Evolutionary conservation across 768 basidiomycete genomes (phyloP), one percentile per base, ranked within the genome.

Genomic region (Auricularia auricula-judae): DNA sequence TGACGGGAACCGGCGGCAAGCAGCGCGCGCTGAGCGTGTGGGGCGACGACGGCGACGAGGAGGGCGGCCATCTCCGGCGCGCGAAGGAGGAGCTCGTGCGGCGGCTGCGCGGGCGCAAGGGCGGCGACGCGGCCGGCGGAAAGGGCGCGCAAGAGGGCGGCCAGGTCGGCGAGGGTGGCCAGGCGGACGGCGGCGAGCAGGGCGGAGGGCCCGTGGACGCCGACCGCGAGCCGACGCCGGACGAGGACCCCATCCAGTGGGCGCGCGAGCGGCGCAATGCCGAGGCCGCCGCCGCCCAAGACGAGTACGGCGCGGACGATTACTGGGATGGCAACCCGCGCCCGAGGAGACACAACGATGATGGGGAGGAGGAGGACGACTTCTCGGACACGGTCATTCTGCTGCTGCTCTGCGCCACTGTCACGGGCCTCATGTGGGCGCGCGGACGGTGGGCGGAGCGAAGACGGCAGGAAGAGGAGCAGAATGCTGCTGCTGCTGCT

Each of bases 61-160:
- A 82, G 3, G 79, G 84, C 4, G 93, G 91, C 91, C 91, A 93
- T 70, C 74, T 91, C 51, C 91, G 91, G 7, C 91, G 87, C 69
- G 89, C 91, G 3, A 83, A 82, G 66, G 91, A 92, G 64, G 88
- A 93, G 63, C 89, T 89, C 71, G 83, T 82, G 67, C 79, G 79
- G 66, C 82, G 86, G 29, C 76, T 78, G 66, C 78, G 74, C 62
- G 76, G 77, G 1, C 65, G 36, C 64, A 65, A 42, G 3, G 51
- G 59, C 34, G 29, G 61, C 36, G 66, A 44, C 62, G 29, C 12
- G 43, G 63, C 36, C 16, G 62, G 65, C 39, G 51, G 61, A 36
- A 44, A 23, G 34, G 62, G 61, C 39, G 36, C 7, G 3, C 61
- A 65, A 61, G 36, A 65, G 35, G 44, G 65, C 69, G 61, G 23